Evolutionary conservation across 2,329 filamentous ascomycete genomes (phyloP).

Genomic region (Colletotrichum spaethianum): DNA sequence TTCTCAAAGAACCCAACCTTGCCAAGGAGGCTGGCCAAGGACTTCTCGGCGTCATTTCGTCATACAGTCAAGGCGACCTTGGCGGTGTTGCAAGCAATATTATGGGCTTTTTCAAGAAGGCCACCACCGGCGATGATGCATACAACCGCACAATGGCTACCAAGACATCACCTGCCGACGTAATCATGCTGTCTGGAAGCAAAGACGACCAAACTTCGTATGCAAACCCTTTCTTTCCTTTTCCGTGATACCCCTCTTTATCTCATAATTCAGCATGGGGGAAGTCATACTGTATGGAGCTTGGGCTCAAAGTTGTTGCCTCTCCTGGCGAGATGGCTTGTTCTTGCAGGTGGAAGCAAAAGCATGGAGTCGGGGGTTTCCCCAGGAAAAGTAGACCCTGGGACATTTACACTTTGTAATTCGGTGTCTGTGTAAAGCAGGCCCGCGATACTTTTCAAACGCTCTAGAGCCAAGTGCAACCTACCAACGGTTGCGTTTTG

Average conservation of each 20-base stretch:
- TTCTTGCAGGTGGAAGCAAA: not conserved
- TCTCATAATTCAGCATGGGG: not conserved
- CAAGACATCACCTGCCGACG: slow-evolving; percentile 94
- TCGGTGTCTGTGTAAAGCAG: slow-evolving; percentile 17
- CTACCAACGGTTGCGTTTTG: slow-evolving; percentile 53
- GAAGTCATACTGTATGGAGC: not conserved
- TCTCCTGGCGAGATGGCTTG: slow-evolving; percentile 1
- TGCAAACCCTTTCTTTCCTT: slow-evolving; percentile 53
- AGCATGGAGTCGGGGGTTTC: not conserved
- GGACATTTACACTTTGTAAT: slow-evolving; percentile 44
- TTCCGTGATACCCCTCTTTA: slow-evolving; percentile 36
- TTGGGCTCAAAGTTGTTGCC: not conserved
- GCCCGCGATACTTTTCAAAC: slow-evolving; percentile 44
- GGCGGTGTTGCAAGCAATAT: slow-evolving; percentile 85
- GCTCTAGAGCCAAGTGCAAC: slow-evolving; percentile 59
- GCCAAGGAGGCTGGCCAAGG: slow-evolving; percentile 78
- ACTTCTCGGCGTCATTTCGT: slow-evolving; percentile 71
- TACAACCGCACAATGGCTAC: slow-evolving; percentile 86
- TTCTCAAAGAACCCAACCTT: slow-evolving; percentile 78
- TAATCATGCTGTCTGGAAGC: slow-evolving; percentile 97
- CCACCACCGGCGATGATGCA: slow-evolving; percentile 83
- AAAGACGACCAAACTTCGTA: slow-evolving; percentile 96
- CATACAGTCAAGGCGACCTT: slow-evolving; percentile 80
- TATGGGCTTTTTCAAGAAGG: slow-evolving; percentile 90
- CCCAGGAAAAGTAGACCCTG: not conserved